phyloP scores from a whole-genome alignment of 441 rosid species.

The Populus hybrid region DNA sequence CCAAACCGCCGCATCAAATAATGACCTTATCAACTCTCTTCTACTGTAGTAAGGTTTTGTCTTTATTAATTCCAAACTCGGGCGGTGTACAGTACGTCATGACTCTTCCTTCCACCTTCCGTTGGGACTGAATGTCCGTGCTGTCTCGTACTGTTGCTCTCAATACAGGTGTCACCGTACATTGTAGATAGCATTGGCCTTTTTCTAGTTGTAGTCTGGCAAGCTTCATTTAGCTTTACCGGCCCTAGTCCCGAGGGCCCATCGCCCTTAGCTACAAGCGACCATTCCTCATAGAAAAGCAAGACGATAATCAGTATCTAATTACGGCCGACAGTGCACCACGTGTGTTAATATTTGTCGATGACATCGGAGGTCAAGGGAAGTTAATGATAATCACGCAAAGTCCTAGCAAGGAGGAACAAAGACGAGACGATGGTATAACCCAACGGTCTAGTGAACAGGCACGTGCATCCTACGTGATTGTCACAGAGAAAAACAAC shows the following conservation, averaged over 20 bases:
- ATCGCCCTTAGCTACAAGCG: background rate
- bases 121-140: background rate
- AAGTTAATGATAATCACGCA: background rate
- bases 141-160: background rate
- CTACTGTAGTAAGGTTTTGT: background rate
- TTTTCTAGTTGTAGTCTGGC: background rate
- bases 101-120: too few species aligned
- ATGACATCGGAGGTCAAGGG: background rate
- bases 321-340: background rate
- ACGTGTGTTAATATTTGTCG: background rate
- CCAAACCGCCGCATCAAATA: background rate
- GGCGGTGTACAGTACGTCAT: background rate
- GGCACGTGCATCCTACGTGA: conserved; percentile 50
- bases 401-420: background rate
- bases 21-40: background rate
- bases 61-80: background rate
- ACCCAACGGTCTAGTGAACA: conserved; percentile 56
- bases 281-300: background rate
- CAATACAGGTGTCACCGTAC: background rate
- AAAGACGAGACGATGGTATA: background rate
- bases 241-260: background rate
- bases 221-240: background rate
- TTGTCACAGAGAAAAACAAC: background rate
- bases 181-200: background rate
- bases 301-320: background rate